Evolutionary conservation across 352 stramenopile species (phyloP).

Genomic region (Globisporangium cystogenes): DNA sequence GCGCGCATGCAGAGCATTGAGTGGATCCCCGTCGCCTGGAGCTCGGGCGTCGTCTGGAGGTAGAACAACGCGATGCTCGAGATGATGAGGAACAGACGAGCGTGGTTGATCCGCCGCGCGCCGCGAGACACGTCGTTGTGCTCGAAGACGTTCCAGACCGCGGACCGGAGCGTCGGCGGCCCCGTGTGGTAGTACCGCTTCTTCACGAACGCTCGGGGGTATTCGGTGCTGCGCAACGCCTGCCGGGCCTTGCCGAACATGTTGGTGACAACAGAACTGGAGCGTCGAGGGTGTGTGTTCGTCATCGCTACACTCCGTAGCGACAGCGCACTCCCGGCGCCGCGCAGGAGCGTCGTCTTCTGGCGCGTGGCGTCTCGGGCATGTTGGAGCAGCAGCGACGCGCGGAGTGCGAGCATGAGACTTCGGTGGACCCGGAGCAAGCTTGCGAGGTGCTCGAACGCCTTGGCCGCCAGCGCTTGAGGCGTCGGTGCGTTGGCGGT

Average conservation of each 20-base stretch:
- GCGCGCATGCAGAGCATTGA: slow-evolving; percentile 35
- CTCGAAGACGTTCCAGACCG: slow-evolving; percentile 41
- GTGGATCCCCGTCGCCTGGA: slow-evolving; percentile 35
- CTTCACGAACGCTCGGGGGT: slow-evolving; percentile 13
- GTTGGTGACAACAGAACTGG: slow-evolving; percentile 4
- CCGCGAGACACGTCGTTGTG: slow-evolving; percentile 26
- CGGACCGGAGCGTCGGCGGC: slow-evolving; percentile 22
- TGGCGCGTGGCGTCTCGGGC: neutral
- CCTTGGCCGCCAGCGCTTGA: neutral
- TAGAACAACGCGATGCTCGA: slow-evolving; percentile 48
- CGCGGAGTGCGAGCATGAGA: neutral
- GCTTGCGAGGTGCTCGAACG: slow-evolving; percentile 14
- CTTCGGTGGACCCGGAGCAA: slow-evolving; percentile 31
- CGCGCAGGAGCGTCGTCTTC: too few relatives aligned
- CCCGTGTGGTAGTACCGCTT: slow-evolving; percentile 18
- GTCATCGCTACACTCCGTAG: neutral
- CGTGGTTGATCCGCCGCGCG: slow-evolving; percentile 18
- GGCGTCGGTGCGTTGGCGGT: neutral
- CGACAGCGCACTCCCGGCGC: neutral
- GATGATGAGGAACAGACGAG: slow-evolving; percentile 29
- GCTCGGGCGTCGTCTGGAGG: slow-evolving; percentile 42
- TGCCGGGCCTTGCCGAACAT: slow-evolving; percentile 24
- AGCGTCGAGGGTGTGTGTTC: neutral
- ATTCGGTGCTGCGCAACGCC: slow-evolving; percentile 13
- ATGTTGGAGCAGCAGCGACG: slow-evolving; percentile 7